Evolutionary conservation across 2,329 filamentous ascomycete species (phyloP).

Genomic region (Hansfordia pulvinata): DNA sequence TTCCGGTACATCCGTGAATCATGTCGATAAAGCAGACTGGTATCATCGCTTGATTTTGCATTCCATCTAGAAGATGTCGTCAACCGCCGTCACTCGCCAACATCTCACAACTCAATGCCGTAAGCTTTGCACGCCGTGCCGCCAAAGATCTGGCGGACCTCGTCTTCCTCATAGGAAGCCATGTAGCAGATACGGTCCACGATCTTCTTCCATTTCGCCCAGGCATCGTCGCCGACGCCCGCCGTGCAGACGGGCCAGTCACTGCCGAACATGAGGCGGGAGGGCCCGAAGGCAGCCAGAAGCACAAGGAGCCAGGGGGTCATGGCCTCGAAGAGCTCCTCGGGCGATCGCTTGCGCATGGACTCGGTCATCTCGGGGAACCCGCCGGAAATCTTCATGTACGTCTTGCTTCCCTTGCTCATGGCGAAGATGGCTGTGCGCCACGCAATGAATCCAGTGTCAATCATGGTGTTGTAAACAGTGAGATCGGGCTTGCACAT

Average conservation of each 20-base stretch:
- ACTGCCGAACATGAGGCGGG: slow-evolving; percentile 75
- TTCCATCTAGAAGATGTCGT: no score
- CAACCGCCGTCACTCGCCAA: no score
- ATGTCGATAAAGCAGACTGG: no score
- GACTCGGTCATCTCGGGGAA: slow-evolving; percentile 64
- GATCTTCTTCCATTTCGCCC: slow-evolving; percentile 62
- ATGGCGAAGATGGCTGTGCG: slow-evolving; percentile 53
- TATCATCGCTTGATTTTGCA: no score
- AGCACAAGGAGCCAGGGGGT: slow-evolving; percentile 61
- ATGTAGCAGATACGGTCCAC: slow-evolving; percentile 55
- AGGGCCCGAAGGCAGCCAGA: slow-evolving; percentile 57
- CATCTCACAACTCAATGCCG: slow-evolving; percentile 21
- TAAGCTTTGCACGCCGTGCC: slow-evolving; percentile 64
- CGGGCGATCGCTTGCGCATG: slow-evolving; percentile 31
- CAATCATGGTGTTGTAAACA: slow-evolving; percentile 39
- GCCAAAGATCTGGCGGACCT: slow-evolving; percentile 57
- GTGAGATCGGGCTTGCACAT: slow-evolving; percentile 76
- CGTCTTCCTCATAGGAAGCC: slow-evolving; percentile 43
- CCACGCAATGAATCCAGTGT: slow-evolving; percentile 55
- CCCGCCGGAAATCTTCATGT: slow-evolving; percentile 82
- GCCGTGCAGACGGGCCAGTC: slow-evolving; percentile 90
- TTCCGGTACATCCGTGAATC: no score
- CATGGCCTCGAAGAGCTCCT: slow-evolving; percentile 48
- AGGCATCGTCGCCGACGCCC: slow-evolving; percentile 42
- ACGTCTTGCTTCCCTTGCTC: slow-evolving; percentile 50